phyloP scores from a whole-genome alignment of 805 yeast genomes.

The Yarrowia sp. region DNA sequence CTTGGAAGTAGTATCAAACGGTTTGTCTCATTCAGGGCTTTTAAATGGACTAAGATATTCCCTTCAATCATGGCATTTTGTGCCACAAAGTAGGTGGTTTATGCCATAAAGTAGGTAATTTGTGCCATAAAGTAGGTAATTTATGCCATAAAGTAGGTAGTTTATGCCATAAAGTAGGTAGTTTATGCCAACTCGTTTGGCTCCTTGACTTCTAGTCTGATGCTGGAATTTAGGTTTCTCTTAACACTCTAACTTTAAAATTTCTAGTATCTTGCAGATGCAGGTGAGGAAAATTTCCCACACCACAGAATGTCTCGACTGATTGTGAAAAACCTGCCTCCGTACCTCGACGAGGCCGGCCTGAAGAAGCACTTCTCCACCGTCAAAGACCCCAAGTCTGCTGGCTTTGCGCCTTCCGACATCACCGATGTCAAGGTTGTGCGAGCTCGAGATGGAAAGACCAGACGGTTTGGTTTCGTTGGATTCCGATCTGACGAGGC shows the following conservation, averaged over 20 bases:
- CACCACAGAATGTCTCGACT: conserved; percentile 58
- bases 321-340: conserved; percentile 86
- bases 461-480: conserved; percentile 89
- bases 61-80: too few species aligned
- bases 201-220: neutral
- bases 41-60: too few species aligned
- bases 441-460: conserved; percentile 77
- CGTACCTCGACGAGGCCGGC: conserved; percentile 70
- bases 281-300: neutral
- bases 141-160: too few species aligned
- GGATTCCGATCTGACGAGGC: conserved; percentile 75
- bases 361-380: conserved; percentile 61
- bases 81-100: too few species aligned
- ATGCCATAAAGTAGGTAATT: too few species aligned
- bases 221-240: neutral
- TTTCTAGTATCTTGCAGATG: conserved; percentile 19
- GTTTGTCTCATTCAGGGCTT: too few species aligned
- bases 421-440: conserved; percentile 88
- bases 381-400: conserved; percentile 27
- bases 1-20: too few species aligned
- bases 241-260: conserved; percentile 1
- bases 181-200: too few species aligned
- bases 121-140: too few species aligned
- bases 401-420: conserved; percentile 45
- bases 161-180: too few species aligned